Base-by-base conservation (phyloP, 2,329 filamentous ascomycete species). In the Cytospora paraplurivora region DNA sequence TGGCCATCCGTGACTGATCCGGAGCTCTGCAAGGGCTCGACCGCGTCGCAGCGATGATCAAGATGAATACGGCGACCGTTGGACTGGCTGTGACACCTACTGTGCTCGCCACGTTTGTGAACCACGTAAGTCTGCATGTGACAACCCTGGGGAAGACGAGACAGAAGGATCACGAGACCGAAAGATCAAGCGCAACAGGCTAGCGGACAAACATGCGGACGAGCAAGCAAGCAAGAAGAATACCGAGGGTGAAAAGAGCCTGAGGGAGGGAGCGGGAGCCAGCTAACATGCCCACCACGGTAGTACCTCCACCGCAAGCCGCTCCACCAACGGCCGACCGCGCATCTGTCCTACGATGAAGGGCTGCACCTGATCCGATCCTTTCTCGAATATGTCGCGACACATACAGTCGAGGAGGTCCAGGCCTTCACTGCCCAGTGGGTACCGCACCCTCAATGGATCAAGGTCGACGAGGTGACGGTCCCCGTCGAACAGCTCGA, bases 281-380 rank as follows among this genome's bases (percentile, higher is more conserved):
- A 41, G 19, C 41, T 51, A 44, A 59, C 58, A 17, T 21, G 41
- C 44, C n/a, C n/a, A 34, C 35, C 35, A 17, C 27, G 37, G 34
- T 55, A 95, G 90, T 97, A 95, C 76, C 81, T 96, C 66, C 90
- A 96, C 71, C 88, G 91, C 68, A 90, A 90, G 71, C 84, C 87
- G 1, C 82, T 89, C 35, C 87, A 84, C 66, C 82, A 93, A 68
- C 93, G 93, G 67, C 94, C 94, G 0, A 96, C 92, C 1, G 90
- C 91, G 1, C 92, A 96, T 74, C 87, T 99, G 62, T 93, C 93
- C 59, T 99, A 99, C 78, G 91, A 98, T 73, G 91, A 97, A 78
- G 94, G 93, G 44, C 83, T 99, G 15, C 87, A 92, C 68, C 83
- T 99, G 57, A 89, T 98, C 70, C 91, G 93, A 56, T 86, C 89